Percentiles rank a stretch among this genome's conserved stretches.
Conservation (phyloP, 75 land plant genomes). For the Sequoia sempervirens region DNA sequence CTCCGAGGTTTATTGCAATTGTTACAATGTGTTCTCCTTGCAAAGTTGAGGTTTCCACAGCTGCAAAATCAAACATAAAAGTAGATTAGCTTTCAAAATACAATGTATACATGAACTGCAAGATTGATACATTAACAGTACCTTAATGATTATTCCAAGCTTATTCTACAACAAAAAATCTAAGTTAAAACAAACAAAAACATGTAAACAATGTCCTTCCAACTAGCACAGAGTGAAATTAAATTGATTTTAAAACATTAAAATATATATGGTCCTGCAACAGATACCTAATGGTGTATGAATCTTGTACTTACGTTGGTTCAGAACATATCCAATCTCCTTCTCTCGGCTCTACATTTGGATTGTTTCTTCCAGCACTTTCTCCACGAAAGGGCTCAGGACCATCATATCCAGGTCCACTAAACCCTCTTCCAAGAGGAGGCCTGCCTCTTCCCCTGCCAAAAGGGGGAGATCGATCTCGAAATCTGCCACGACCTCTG, state of each 20-base stretch:
- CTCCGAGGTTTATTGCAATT: constrained; percentile 64
- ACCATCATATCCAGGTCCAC: constrained; percentile 17
- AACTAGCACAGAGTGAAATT: neutral
- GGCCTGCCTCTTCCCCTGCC: constrained; percentile 6
- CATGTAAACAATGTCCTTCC: neutral
- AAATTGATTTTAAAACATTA: neutral
- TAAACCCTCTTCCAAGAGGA: constrained; percentile 11
- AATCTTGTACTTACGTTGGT: constrained; percentile 30
- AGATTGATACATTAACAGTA: neutral
- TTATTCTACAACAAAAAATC: neutral
- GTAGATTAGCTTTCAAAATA: neutral
- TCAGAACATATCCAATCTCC: constrained; percentile 59
- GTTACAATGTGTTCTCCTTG: constrained; percentile 69
- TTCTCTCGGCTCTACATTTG: constrained; percentile 44
- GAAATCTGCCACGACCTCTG: constrained; percentile 13
- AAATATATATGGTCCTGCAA: neutral
- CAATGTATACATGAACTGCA: neutral
- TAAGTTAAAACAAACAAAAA: neutral
- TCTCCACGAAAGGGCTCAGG: constrained; percentile 20
- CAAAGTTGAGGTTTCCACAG: constrained; percentile 74
- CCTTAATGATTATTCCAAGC: neutral
- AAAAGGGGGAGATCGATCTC: constrained; percentile 8
- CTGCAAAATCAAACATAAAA: constrained; percentile 30
- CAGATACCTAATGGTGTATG: neutral
- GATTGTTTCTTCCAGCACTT: constrained; percentile 42